Evolutionary conservation across 768 basidiomycete genomes (phyloP), one percentile per base, ranked within the genome.

Genomic region (Suillus americanus): DNA sequence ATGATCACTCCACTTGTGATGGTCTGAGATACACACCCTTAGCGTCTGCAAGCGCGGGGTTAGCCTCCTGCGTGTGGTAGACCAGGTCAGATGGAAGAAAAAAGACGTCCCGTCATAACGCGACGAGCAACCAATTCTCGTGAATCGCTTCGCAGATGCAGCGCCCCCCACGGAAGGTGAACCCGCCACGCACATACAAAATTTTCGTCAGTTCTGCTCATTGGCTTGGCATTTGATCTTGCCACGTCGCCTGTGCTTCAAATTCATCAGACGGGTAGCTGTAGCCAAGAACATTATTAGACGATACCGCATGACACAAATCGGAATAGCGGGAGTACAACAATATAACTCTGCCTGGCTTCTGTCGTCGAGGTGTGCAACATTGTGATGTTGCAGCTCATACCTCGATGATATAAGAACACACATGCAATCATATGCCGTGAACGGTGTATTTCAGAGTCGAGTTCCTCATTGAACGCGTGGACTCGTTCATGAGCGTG

Each of bases 151-250:
- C 95, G 68, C 92, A 94, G 71, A 97, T 95, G 75, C 96, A 98
- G 78, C 98, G 97, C 20, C 96, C 97, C 74, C 99, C 97, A 68
- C 97, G 82, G 81, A 99, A 99, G 25, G 93, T 95, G 66, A 99
- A 79, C 12, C 97, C 97, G 2, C 97, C 97, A 69, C 95, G 90
- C 28, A 96, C 94, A 86, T 91, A 63, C 12, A 5, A 4, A 1
- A 35, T 35, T 5, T 25, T 63, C 45, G 54, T 61, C 51, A 38
- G 41, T 57, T 41, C 48, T 59, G 57, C 53, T 9, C 40, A 16
- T 53, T 55, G 5, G 62, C 33, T 67, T 64, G 54, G 62, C 62
- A 25, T 65, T 67, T 66, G 45, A 46, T 46, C 45, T n/a, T 1
- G n/a, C 45, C 4, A 5, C 10, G n/a, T n/a, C n/a, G 20, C n/a